These are phyloP conservation scores for Alternaria incomplexa DNA, from an alignment of 2,329 filamentous ascomycete genomes.

Conservation along the genomic window DNA sequence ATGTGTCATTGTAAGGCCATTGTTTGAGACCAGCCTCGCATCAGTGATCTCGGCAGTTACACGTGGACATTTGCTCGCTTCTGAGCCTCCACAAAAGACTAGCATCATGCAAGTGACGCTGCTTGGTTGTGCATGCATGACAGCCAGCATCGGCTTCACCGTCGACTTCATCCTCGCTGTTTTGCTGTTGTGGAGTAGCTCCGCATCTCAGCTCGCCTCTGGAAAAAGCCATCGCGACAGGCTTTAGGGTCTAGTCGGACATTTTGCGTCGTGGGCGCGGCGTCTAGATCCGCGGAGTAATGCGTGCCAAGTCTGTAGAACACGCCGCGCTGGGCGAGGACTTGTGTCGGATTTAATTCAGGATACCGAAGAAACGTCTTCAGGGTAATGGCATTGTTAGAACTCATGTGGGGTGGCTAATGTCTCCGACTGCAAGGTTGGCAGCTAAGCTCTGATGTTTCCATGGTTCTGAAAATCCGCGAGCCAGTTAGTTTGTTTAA, in stretches of 20 bases:
- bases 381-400: not conserved
- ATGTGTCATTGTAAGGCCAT: not conserved
- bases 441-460: not conserved
- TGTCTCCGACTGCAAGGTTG: constrained; percentile 1
- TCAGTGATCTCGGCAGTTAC: not conserved
- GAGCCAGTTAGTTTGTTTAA: not conserved
- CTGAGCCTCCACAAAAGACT: not conserved
- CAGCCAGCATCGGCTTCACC: not conserved
- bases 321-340: not conserved
- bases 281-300: not conserved
- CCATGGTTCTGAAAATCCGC: not conserved
- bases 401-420: not conserved
- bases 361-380: not conserved
- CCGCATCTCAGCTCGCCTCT: constrained; percentile 11
- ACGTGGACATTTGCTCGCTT: constrained; percentile 3
- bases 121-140: not conserved
- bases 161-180: not conserved
- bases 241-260: constrained; percentile 2
- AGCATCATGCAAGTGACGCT: constrained; percentile 7
- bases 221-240: constrained; percentile 3
- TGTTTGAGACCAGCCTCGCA: not conserved
- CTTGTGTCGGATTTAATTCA: not conserved
- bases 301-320: not conserved
- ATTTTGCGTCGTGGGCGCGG: not conserved
- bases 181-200: constrained; percentile 4